Evolutionary conservation across 371 early-diverging fungal species (phyloP).

Genomic region (Mucor velutinosus): DNA sequence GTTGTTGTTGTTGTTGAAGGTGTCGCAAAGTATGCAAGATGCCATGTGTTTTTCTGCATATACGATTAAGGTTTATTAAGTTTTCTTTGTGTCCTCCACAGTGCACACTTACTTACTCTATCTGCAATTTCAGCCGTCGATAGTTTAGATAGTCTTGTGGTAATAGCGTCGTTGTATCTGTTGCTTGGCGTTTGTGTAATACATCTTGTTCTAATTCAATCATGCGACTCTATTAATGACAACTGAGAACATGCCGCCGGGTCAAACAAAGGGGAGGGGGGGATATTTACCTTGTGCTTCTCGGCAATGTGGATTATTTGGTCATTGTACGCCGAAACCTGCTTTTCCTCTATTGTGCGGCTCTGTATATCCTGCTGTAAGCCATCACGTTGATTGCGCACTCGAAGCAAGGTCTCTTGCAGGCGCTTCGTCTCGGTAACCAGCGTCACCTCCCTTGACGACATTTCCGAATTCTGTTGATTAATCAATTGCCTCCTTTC

Average conservation of each 20-base stretch:
- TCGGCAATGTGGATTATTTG: neutral
- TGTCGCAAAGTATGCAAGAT: constrained; percentile 6
- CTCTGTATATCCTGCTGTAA: neutral
- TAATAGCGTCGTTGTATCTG: neutral
- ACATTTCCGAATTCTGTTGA: neutral
- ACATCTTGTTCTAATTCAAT: neutral
- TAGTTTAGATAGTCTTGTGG: neutral
- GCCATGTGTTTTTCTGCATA: constrained; percentile 14
- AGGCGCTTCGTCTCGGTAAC: neutral
- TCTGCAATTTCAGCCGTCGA: neutral
- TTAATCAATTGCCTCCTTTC: neutral
- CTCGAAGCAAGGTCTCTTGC: neutral
- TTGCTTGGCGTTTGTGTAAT: neutral
- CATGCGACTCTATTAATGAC: neutral
- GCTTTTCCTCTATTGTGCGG: neutral
- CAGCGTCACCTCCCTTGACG: neutral
- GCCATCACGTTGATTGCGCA: neutral
- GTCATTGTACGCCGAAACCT: neutral
- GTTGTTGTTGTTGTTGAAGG: neutral
- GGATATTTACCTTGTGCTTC: neutral
- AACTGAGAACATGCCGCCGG: neutral
- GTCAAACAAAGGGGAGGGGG: neutral
- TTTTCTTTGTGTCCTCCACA: neutral
- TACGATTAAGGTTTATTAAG: neutral
- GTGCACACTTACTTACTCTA: neutral